Evolutionary conservation across 2,329 filamentous ascomycete species (phyloP), one percentile per base, ranked within the genome.

Genomic region (Sporothrix inflata): DNA sequence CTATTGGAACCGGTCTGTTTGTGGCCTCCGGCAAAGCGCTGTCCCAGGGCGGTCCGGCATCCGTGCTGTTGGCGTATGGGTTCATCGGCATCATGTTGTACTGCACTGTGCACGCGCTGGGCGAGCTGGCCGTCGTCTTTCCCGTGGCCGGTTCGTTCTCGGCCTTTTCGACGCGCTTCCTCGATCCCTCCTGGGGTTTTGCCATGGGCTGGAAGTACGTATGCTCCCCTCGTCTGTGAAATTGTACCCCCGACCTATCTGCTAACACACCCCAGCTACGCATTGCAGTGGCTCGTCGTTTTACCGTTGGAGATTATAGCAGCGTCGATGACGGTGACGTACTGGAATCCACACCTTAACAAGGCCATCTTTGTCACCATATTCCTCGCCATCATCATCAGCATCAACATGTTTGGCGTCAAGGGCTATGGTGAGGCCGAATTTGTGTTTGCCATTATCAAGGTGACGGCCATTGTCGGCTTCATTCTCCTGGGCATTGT

Each of bases 161-260:
- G 0, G 91, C 94, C 8, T 98, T 94, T 83, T 96, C 94, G 21
- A 97, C 94, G 40, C 89, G 95, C 21, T 98, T 98, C 78, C 82
- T 98, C 21, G 94, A 98, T 78, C 95, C 94, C 0, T 94, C 94
- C 0, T 97, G 94, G 94, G 94, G 94, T 0, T 97, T 97, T 79
- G 93, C 94, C 63, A 97, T 97, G 92, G 94, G 94, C 19, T 97
- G 94, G 94, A 97, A 97, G 86, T 92, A 80, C 81, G 89, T 85
- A 6, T 5, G 12, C 24, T 24, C 9, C n/a, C 60, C 12, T 11
- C 60, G 11, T 34, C 24, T 16, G 27, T 12, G 42, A 14, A 19
- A 8, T 14, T 8, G 11, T 7, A 21, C 30, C 16, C 3, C 14
- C 11, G 16, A 16, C 27, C n/a, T 34, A 11, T 42, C 21, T n/a